These are phyloP conservation scores for Taphrina confusa DNA, from an alignment of 1,139 yeast genomes.

Conservation along the genomic window DNA sequence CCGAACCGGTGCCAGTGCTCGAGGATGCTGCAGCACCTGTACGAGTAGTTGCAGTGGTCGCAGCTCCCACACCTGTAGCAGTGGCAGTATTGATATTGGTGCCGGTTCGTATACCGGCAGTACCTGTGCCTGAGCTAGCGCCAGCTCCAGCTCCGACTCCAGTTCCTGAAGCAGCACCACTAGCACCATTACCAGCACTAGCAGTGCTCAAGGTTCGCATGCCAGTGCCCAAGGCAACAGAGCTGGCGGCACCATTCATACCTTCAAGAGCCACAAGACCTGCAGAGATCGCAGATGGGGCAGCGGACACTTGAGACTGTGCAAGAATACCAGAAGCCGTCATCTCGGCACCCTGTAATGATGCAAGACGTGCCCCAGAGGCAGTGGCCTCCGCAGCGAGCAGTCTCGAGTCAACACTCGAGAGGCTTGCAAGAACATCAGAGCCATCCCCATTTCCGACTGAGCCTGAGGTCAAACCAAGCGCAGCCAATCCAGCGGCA, in stretches of 20 bases:
- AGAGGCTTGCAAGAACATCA: constrained; percentile 6
- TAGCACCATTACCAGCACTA: not conserved
- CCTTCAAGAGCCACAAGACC: constrained; percentile 1
- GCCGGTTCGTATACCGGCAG: too few relatives aligned
- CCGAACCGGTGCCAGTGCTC: too few relatives aligned
- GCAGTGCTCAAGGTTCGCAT: constrained; percentile 9
- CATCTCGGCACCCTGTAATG: constrained; percentile 5
- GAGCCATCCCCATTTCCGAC: not conserved
- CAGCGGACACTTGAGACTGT: constrained; percentile 7
- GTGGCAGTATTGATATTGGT: too few relatives aligned
- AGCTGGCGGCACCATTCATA: not conserved
- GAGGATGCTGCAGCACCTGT: not conserved
- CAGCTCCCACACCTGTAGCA: not conserved
- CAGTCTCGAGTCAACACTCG: not conserved
- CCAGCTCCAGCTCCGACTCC: not conserved
- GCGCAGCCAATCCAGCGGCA: constrained; percentile 4
- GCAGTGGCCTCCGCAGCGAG: constrained; percentile 11
- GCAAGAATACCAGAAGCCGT: constrained; percentile 11
- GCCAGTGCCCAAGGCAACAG: not conserved
- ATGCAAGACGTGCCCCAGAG: constrained; percentile 10
- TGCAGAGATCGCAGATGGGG: constrained; percentile 6
- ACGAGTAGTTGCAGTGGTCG: not conserved
- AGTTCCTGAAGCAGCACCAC: not conserved
- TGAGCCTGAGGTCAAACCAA: not conserved
- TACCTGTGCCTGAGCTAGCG: not conserved